These are phyloP conservation scores for Microascus cirrosus DNA, from an alignment of 2,329 filamentous ascomycete species.

Conservation along the genomic window DNA sequence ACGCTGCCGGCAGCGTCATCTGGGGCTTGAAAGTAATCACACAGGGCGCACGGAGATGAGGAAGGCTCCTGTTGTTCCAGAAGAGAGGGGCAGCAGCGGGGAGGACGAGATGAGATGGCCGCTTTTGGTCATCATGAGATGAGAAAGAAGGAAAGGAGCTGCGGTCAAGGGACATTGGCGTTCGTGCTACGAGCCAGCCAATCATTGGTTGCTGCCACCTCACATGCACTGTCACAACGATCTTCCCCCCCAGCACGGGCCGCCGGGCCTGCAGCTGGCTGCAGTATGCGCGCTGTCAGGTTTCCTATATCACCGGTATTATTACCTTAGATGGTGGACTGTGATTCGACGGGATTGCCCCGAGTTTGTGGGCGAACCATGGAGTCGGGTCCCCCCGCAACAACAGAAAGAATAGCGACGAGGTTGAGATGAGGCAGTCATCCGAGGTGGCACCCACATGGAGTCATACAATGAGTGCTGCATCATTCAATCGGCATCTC, in stretches of 20 bases:
- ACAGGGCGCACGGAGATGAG: neutral
- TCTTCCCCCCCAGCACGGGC: neutral
- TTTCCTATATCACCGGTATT: neutral
- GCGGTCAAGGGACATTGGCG: too few relatives aligned
- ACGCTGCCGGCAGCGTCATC: neutral
- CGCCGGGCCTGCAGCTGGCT: neutral
- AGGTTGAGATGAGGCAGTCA: too few relatives aligned
- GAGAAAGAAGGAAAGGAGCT: too few relatives aligned
- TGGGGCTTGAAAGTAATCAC: neutral
- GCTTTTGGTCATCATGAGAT: too few relatives aligned
- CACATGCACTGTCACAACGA: neutral
- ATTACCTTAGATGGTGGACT: neutral
- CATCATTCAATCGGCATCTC: too few relatives aligned
- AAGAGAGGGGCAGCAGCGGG: neutral
- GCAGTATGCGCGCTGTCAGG: neutral
- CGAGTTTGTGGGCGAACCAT: neutral
- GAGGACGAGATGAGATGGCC: neutral
- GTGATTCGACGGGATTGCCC: neutral
- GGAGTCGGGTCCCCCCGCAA: neutral
- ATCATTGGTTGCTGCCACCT: too few relatives aligned
- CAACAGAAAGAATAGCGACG: neutral
- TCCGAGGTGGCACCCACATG: too few relatives aligned
- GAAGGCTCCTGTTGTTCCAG: neutral
- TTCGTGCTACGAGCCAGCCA: too few relatives aligned
- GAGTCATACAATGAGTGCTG: too few relatives aligned